These are phyloP conservation scores for Cryptococcus jaspeensis DNA, from an alignment of 1,284 basidiomycete species.

Conservation along the genomic window DNA sequence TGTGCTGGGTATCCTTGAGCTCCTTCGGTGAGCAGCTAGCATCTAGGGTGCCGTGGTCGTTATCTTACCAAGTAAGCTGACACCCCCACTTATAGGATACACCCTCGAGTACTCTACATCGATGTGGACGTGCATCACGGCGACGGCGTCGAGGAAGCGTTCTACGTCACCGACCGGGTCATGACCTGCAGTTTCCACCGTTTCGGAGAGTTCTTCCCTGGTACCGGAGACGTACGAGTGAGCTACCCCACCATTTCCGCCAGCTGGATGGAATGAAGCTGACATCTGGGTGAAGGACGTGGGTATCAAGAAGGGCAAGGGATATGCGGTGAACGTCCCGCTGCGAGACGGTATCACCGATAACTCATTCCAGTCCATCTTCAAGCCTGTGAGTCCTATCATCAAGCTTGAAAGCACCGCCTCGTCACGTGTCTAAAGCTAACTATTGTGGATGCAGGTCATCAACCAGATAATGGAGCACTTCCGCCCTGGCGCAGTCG, in stretches of 20 bases:
- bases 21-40: conserved; percentile 61
- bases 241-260: conserved; percentile 10
- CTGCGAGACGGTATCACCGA: conserved; percentile 92
- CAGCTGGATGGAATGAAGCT: not conserved
- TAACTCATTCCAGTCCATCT: conserved; percentile 68
- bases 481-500: conserved; percentile 82
- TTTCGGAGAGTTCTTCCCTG: conserved; percentile 96
- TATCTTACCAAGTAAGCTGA: not conserved
- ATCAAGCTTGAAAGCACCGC: too few relatives aligned
- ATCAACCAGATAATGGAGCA: conserved; percentile 85
- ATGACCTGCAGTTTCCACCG: conserved; percentile 97
- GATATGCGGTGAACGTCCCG: conserved; percentile 91
- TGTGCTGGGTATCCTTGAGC: conserved; percentile 83
- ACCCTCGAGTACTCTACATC: conserved; percentile 89
- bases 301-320: conserved; percentile 80
- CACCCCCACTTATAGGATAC: conserved; percentile 46
- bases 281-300: conserved; percentile 59
- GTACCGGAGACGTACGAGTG: conserved; percentile 73
- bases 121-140: conserved; percentile 99
- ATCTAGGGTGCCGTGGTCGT: not conserved
- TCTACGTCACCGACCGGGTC: conserved; percentile 95
- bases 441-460: conserved; percentile 56
- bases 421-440: not conserved
- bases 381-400: conserved; percentile 71
- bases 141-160: conserved; percentile 97